Evolutionary conservation across 129 eudicot genomes (phyloP).

Genomic region (Rutidosis leptorrhynchoides): DNA sequence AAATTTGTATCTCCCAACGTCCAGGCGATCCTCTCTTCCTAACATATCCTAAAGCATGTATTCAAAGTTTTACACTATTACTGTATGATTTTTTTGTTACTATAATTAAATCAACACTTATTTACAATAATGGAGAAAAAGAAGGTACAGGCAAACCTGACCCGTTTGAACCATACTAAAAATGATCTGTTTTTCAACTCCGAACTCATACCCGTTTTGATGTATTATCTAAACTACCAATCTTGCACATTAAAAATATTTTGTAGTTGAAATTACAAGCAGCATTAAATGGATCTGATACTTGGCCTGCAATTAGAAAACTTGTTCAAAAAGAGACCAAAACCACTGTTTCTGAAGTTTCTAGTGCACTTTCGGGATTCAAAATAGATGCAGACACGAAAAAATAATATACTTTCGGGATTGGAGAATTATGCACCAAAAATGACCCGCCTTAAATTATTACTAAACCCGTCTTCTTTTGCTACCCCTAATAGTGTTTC

Average conservation of each 20-base stretch:
- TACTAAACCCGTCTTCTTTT: no score
- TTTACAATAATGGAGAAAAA: not conserved
- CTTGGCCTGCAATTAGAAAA: constrained; percentile 87
- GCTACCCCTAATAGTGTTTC: no score
- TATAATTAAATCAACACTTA: not conserved
- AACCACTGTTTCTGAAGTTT: constrained; percentile 53
- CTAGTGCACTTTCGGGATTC: constrained; percentile 66
- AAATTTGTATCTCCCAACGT: no score
- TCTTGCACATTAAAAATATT: constrained; percentile 13
- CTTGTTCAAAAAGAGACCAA: constrained; percentile 75
- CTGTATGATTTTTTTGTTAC: not conserved
- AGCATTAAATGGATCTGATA: constrained; percentile 66
- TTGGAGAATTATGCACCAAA: constrained; percentile 65
- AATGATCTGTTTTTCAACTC: not conserved
- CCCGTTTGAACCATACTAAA: not conserved
- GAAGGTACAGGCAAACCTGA: not conserved
- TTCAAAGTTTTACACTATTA: not conserved
- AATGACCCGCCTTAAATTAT: no score
- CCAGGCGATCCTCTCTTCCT: no score
- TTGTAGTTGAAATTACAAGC: constrained; percentile 56
- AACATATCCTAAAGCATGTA: not conserved
- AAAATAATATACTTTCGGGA: constrained; percentile 53
- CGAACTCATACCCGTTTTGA: not conserved
- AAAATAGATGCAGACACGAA: constrained; percentile 62
- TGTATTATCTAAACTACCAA: not conserved